Percentiles rank a stretch among this genome's conserved stretches.
phyloP scores from a whole-genome alignment of 768 basidiomycete species.

The Suillus tomentosus region DNA sequence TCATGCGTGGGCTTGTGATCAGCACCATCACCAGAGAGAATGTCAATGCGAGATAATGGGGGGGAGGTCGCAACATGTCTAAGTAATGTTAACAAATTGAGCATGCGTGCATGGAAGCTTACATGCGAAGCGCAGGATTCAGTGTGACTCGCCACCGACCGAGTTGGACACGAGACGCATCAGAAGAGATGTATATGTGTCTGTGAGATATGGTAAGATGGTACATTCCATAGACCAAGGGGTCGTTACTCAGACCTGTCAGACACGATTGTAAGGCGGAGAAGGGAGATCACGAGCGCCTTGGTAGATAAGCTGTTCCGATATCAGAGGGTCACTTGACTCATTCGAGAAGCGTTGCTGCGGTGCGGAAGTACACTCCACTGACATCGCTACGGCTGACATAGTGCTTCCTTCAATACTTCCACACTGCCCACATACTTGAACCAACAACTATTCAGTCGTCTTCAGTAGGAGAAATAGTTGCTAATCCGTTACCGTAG shows the following conservation, averaged over 20 bases:
- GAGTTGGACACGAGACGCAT: slow-evolving; percentile 37
- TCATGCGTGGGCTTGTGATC: too few species aligned
- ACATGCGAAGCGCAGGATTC: slow-evolving; percentile 44
- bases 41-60: slow-evolving; percentile 17
- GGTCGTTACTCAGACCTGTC: neutral
- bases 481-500: too few species aligned
- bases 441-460: neutral
- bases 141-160: slow-evolving; percentile 42
- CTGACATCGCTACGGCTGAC: neutral
- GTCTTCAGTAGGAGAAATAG: too few species aligned
- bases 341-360: neutral
- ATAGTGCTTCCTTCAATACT: too few species aligned
- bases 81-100: neutral
- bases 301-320: neutral
- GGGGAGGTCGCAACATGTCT: slow-evolving; percentile 16
- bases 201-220: neutral
- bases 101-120: slow-evolving; percentile 34
- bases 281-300: neutral
- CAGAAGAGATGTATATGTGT: slow-evolving; percentile 25
- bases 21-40: too few species aligned
- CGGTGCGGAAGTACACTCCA: neutral
- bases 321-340: neutral
- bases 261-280: neutral
- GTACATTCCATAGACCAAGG: neutral
- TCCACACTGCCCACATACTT: neutral